Evolutionary conservation across 208 protist species (phyloP), one percentile per base, ranked within the genome.

Genomic region (Leishmania turanica): DNA sequence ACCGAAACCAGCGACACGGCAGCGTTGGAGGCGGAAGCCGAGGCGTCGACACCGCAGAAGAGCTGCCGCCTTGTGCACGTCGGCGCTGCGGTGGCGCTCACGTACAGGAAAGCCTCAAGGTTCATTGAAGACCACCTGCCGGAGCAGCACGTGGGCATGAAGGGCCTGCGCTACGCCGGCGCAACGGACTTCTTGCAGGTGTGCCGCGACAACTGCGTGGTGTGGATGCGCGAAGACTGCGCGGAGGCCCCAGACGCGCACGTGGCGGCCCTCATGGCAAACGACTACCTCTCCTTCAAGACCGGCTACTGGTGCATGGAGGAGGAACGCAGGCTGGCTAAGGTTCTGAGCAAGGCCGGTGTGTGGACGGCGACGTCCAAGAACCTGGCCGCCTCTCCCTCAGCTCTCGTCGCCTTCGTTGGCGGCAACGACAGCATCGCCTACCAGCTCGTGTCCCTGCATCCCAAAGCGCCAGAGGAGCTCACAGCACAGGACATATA

Each of bases 231-330:
- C 15, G 72, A 84, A 53, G 87, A 81, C 81, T 97, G 93, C 73
- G 53, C 76, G 11, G 65, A 62, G 8, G 71, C 65, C 58, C 76
- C 87, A 27, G 49, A 70, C 31, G 42, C 72, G 42, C 74, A 78
- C 34, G 85, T 87, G 75, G 72, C 85, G 11, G 76, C 84, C 62
- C 81, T 87, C 11, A 37, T 94, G 79, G 49, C 66, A 21, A 47
- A 80, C 47, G 71, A 96, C 79, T 95, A 90, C 82, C 81, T 87
- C 53, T 90, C 88, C 70, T 95, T 95, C 83, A 66, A 83, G 71
- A 91, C 90, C 4, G 91, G 88, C 66, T 96, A 95, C 82, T 71
- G 94, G 40, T 96, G 95, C 83, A 85, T 96, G 68, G 73, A 90
- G 64, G 79, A 87, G 65, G 87, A 95, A 77, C 34, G 72, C 3